phyloP scores from a whole-genome alignment of 768 basidiomycete species.

The Strobilomyces dryophilus region DNA sequence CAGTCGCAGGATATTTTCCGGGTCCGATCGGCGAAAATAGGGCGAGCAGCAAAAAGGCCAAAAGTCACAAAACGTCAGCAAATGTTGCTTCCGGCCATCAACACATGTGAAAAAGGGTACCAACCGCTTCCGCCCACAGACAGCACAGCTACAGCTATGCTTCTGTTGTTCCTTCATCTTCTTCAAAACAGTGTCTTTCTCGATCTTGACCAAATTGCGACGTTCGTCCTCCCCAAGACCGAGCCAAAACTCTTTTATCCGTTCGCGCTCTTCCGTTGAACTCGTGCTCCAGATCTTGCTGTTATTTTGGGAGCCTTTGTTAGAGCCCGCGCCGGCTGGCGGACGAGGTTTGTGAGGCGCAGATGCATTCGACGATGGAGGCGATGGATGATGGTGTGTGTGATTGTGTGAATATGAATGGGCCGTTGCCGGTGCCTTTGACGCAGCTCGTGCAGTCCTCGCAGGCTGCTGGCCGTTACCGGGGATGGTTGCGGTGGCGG shows the following conservation, averaged over 20 bases:
- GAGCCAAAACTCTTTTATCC: constrained; percentile 98
- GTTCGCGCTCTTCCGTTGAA: constrained; percentile 88
- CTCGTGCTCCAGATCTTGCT: constrained; percentile 95
- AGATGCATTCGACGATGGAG: constrained; percentile 34
- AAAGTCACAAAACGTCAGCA: constrained; percentile 22
- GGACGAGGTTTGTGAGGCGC: constrained; percentile 29
- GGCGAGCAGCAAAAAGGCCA: constrained; percentile 18
- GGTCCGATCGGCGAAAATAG: constrained; percentile 17
- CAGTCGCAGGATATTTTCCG: constrained; percentile 7
- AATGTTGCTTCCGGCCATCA: constrained; percentile 7
- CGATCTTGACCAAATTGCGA: constrained; percentile 88
- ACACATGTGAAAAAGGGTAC: constrained; percentile 37
- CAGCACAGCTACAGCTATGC: constrained; percentile 92
- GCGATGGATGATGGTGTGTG: constrained; percentile 50
- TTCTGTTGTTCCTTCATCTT: constrained; percentile 99
- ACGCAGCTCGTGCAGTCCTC: constrained; percentile 46
- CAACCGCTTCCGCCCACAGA: constrained; percentile 94
- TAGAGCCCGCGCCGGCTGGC: constrained; percentile 24
- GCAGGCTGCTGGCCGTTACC: constrained; percentile 31
- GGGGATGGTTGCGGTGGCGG: constrained; percentile 30
- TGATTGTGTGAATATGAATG: constrained; percentile 50
- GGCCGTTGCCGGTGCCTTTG: constrained; percentile 53
- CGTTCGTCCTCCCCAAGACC: constrained; percentile 89
- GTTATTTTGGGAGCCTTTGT: constrained; percentile 37
- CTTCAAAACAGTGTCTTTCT: constrained; percentile 94